Percentiles rank a stretch among this genome's conserved stretches.
phyloP scores from a whole-genome alignment of 768 basidiomycete genomes.

The Lentinula sp. region DNA sequence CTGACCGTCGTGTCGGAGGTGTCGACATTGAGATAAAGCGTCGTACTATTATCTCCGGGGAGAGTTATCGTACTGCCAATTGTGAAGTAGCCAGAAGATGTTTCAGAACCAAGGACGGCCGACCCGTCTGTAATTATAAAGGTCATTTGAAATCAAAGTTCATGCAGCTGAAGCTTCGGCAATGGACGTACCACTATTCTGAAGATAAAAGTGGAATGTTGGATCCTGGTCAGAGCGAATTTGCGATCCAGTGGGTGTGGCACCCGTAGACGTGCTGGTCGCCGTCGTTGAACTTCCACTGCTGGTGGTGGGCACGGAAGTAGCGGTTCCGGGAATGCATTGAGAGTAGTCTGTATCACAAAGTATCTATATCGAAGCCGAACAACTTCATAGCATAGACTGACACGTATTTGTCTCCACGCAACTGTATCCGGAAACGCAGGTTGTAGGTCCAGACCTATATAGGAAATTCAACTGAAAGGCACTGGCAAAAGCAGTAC shows the following conservation, averaged over 20 bases:
- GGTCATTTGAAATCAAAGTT: neutral
- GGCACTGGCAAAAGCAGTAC: neutral
- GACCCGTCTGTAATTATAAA: slow-evolving; percentile 28
- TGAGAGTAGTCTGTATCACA: slow-evolving; percentile 43
- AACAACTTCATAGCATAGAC: neutral
- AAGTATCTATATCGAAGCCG: neutral
- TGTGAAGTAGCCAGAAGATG: slow-evolving; percentile 44
- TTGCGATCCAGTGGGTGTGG: slow-evolving; percentile 37
- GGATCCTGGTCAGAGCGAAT: slow-evolving; percentile 48
- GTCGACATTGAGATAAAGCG: slow-evolving; percentile 42
- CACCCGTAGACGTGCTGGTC: slow-evolving; percentile 24
- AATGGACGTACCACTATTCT: slow-evolving; percentile 32
- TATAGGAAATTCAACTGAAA: neutral
- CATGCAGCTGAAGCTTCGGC: neutral
- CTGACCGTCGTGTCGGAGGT: slow-evolving; percentile 34
- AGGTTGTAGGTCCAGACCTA: slow-evolving; percentile 38
- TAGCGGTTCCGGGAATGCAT: slow-evolving; percentile 36
- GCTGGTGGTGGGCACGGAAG: slow-evolving; percentile 17
- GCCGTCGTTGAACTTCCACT: slow-evolving; percentile 20
- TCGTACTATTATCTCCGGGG: slow-evolving; percentile 24
- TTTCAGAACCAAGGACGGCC: slow-evolving; percentile 46
- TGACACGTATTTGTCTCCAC: slow-evolving; percentile 32
- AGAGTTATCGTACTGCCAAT: slow-evolving; percentile 41
- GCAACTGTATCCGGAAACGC: slow-evolving; percentile 37
- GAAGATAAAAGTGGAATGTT: slow-evolving; percentile 53